Evolutionary conservation across 805 yeast genomes (phyloP).

Genomic region (Kazachstania bromeliacearum): DNA sequence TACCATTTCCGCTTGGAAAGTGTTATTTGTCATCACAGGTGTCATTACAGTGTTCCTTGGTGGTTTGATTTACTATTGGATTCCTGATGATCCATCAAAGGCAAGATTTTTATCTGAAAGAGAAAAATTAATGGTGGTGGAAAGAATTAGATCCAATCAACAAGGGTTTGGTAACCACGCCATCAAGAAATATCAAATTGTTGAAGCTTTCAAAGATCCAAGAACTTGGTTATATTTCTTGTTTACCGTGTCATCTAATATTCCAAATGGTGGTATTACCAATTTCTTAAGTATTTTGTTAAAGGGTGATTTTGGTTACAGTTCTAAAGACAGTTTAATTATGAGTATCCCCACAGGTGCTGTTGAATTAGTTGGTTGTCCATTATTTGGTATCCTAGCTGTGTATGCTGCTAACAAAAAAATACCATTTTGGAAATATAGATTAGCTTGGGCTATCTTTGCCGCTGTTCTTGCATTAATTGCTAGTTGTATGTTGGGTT

Average conservation of each 20-base stretch:
- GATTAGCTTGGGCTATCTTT: constrained; percentile 29
- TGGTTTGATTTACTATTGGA: constrained; percentile 35
- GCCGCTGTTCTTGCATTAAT: constrained; percentile 24
- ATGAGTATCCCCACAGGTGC: constrained; percentile 41
- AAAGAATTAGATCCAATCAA: constrained; percentile 43
- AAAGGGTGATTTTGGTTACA: constrained; percentile 35
- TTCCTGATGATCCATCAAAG: constrained; percentile 49
- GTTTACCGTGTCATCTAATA: constrained; percentile 34
- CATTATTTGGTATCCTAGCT: constrained; percentile 24
- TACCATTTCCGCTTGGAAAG: constrained; percentile 47
- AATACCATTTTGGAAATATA: constrained; percentile 13
- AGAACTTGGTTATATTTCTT: constrained; percentile 41
- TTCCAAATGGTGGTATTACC: constrained; percentile 49
- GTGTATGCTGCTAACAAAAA: constrained; percentile 14
- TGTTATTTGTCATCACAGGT: constrained; percentile 53
- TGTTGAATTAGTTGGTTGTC: constrained; percentile 32
- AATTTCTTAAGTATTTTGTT: constrained; percentile 40
- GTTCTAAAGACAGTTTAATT: constrained; percentile 33
- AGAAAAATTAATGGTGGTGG: constrained; percentile 40
- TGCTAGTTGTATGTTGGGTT: constrained; percentile 38
- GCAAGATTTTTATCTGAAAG: constrained; percentile 36
- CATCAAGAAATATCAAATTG: constrained; percentile 46
- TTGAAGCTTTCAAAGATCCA: constrained; percentile 41
- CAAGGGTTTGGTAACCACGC: constrained; percentile 50
- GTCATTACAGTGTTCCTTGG: constrained; percentile 46